These are phyloP conservation scores for Allodekkera sacchari DNA, from an alignment of 805 yeast genomes.

Conservation along the genomic window DNA sequence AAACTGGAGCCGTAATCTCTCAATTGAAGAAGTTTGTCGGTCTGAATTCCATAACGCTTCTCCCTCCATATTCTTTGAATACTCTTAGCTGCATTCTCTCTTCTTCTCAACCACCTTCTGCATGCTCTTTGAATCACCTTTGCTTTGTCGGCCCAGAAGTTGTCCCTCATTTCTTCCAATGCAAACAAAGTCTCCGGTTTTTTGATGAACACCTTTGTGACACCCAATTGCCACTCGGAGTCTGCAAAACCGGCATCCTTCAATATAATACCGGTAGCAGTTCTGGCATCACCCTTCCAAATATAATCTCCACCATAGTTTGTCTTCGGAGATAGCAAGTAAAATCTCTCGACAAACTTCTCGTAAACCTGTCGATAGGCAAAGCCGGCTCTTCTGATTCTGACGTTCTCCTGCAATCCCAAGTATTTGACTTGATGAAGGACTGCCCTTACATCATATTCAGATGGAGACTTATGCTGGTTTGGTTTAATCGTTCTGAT, in stretches of 20 bases:
- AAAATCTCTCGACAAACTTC: conserved; percentile 91
- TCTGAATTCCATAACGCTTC: conserved; percentile 50
- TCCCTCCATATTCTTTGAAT: conserved; percentile 81
- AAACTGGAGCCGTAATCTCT: conserved; percentile 77
- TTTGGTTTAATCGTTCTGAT: conserved; percentile 97
- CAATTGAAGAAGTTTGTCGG: conserved; percentile 67
- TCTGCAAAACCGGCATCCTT: conserved; percentile 58
- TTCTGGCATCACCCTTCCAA: conserved; percentile 46
- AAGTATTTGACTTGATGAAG: conserved; percentile 92
- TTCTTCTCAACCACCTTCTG: conserved; percentile 72
- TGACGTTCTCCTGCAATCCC: conserved; percentile 93
- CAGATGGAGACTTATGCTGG: conserved; percentile 83
- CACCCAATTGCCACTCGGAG: conserved; percentile 85
- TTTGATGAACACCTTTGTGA: conserved; percentile 85
- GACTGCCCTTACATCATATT: conserved; percentile 82
- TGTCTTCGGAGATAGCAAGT: conserved; percentile 75
- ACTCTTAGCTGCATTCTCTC: conserved; percentile 77
- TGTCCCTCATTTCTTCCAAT: conserved; percentile 90
- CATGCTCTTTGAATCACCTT: conserved; percentile 96
- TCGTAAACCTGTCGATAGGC: conserved; percentile 97
- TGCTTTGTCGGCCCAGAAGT: conserved; percentile 97
- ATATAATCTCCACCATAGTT: conserved; percentile 81
- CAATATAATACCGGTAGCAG: conserved; percentile 44
- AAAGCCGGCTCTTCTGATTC: conserved; percentile 97
- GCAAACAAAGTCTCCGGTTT: conserved; percentile 96